A percentile compares a stretch with the other conserved stretches of the same genome.
Conservation (phyloP, 345 rosid species). For the Pugionium cornutum region DNA sequence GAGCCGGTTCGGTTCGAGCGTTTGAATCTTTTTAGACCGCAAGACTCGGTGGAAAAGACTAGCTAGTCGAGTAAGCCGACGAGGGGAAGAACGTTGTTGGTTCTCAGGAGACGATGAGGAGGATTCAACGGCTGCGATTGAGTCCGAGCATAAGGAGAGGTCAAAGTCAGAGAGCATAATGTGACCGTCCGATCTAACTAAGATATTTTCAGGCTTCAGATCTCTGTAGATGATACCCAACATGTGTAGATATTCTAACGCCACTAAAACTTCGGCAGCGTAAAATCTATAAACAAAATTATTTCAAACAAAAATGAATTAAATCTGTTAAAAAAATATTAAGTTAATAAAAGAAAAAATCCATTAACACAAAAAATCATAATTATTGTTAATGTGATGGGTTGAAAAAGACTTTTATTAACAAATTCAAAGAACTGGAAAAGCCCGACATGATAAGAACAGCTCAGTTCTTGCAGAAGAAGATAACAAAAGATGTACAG, state of each 20-base stretch:
- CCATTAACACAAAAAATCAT: neutral
- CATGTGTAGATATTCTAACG: slow-evolving; percentile 95
- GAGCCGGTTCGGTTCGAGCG: slow-evolving; percentile 47
- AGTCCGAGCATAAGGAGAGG: slow-evolving; percentile 75
- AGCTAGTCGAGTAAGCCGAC: slow-evolving; percentile 42
- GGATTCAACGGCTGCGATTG: slow-evolving; percentile 83
- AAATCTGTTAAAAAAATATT: neutral
- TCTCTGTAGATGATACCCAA: slow-evolving; percentile 93
- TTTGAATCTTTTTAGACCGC: slow-evolving; percentile 67
- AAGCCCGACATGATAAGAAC: slow-evolving; percentile 52
- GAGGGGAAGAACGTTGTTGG: slow-evolving; percentile 41
- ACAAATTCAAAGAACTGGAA: slow-evolving; percentile 37
- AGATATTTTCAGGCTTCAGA: slow-evolving; percentile 88
- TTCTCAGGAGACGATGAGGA: slow-evolving; percentile 52
- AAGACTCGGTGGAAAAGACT: slow-evolving; percentile 54
- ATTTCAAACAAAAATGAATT: no score
- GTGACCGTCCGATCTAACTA: slow-evolving; percentile 94
- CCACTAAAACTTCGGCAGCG: slow-evolving; percentile 88
- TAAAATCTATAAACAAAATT: slow-evolving; percentile 60
- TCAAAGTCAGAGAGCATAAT: slow-evolving; percentile 98
- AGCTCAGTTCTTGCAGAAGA: slow-evolving; percentile 34
- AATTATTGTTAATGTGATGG: neutral
- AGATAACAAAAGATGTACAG: slow-evolving; percentile 49
- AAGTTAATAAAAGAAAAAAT: neutral
- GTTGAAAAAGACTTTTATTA: slow-evolving; percentile 8